Conservation (phyloP, 371 early-diverging fungal species). For the Mortierella sp. region DNA sequence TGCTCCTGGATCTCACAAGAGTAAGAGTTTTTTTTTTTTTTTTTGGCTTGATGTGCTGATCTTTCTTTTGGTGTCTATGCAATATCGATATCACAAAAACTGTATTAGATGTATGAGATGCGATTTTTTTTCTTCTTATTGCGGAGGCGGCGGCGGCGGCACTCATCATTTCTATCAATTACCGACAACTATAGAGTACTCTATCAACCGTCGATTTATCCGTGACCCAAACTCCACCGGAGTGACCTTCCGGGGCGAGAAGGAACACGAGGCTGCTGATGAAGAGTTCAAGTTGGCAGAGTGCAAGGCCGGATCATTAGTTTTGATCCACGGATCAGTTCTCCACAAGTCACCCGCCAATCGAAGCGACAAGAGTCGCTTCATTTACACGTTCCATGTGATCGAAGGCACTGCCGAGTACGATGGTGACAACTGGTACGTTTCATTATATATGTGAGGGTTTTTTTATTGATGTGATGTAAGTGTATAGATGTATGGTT, state of each 20-base stretch:
- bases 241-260: conserved; percentile 69
- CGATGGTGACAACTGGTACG: conserved; percentile 78
- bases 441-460: not conserved
- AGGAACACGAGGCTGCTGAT: conserved; percentile 57
- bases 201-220: conserved; percentile 83
- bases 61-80: too few relatives aligned
- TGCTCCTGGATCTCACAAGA: conserved; percentile 89
- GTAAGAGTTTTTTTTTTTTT: conserved; percentile 25
- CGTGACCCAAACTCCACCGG: conserved; percentile 68
- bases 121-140: too few relatives aligned
- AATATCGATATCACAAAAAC: too few relatives aligned
- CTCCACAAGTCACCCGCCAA: conserved; percentile 89
- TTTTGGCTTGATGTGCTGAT: too few relatives aligned
- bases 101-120: too few relatives aligned
- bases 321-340: conserved; percentile 92
- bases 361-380: conserved; percentile 80
- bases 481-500: not conserved
- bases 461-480: not conserved
- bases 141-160: too few relatives aligned
- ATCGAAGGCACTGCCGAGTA: conserved; percentile 84
- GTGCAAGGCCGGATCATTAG: conserved; percentile 74
- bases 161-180: not conserved
- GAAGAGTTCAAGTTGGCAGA: conserved; percentile 27
- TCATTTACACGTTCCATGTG: conserved; percentile 94
- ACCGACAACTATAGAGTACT: conserved; percentile 61